Percentiles rank a stretch among this genome's conserved stretches.
These are phyloP conservation scores for Amphicarpaea edgeworthii DNA, from an alignment of 306 rosid genomes.

Conservation along the genomic window DNA sequence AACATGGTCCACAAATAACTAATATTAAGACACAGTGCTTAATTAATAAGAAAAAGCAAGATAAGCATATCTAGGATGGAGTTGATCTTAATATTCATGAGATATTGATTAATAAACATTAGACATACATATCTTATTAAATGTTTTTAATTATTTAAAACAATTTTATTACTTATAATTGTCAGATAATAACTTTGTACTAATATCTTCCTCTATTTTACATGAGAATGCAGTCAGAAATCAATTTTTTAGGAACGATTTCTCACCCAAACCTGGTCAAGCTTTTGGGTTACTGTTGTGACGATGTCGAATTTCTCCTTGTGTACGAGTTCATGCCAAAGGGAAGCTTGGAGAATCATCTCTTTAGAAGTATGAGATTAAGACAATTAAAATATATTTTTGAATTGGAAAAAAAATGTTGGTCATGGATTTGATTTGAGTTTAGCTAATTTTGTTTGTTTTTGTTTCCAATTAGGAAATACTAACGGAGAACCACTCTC, in stretches of 20 bases:
- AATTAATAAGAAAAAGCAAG: neutral
- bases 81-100: too few relatives aligned
- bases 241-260: conserved; percentile 78
- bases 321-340: conserved; percentile 86
- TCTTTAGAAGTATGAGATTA: conserved; percentile 75
- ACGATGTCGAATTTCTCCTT: conserved; percentile 77
- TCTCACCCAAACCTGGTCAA: conserved; percentile 88
- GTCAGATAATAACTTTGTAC: neutral
- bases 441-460: conserved; percentile 23
- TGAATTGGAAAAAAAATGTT: neutral
- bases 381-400: neutral
- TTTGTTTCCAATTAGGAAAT: conserved; percentile 56
- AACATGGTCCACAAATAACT: neutral
- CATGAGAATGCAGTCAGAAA: conserved; percentile 75
- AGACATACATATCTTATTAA: too few relatives aligned
- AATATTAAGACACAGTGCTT: neutral
- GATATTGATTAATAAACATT: too few relatives aligned
- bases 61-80: too few relatives aligned
- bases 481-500: conserved; percentile 62
- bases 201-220: conserved; percentile 7
- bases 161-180: neutral
- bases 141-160: neutral
- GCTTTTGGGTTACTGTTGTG: conserved; percentile 82
- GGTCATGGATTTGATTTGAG: conserved; percentile 23
- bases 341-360: conserved; percentile 96